Conservation (phyloP, 495 filamentous ascomycete genomes). For the Hyaloscypha bicolor region DNA sequence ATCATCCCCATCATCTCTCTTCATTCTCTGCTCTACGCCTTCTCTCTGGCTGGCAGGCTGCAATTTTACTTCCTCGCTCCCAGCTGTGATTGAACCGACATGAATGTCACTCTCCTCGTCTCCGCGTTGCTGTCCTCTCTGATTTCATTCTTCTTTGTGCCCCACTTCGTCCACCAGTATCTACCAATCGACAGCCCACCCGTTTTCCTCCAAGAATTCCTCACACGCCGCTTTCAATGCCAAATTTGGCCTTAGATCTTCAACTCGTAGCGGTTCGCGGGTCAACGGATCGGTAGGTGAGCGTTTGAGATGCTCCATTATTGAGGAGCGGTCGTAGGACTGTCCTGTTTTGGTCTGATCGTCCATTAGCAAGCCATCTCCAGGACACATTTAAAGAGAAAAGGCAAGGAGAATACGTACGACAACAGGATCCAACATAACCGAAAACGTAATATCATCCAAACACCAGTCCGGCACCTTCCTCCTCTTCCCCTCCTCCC, state of each 20-base stretch:
- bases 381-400: conserved; percentile 8
- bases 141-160: too few relatives aligned
- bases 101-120: too few relatives aligned
- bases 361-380: not conserved
- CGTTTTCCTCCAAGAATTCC: conserved; percentile 82
- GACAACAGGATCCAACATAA: conserved; percentile 92
- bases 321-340: conserved; percentile 86
- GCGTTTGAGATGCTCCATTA: conserved; percentile 81
- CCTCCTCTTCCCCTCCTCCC: conserved; percentile 50
- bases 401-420: conserved; percentile 42
- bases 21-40: too few relatives aligned
- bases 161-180: not conserved
- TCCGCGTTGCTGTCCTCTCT: too few relatives aligned
- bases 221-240: conserved; percentile 82
- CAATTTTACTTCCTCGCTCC: too few relatives aligned
- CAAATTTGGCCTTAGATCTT: conserved; percentile 83
- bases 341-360: conserved; percentile 76
- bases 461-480: conserved; percentile 81
- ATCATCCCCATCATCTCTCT: too few relatives aligned
- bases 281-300: conserved; percentile 81
- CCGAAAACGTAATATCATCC: conserved; percentile 85
- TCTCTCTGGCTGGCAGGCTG: too few relatives aligned
- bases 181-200: conserved; percentile 93
- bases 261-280: conserved; percentile 65
- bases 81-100: too few relatives aligned